Conservation (phyloP, 2,329 filamentous ascomycete species). For the Emericellopsis atlantica region DNA sequence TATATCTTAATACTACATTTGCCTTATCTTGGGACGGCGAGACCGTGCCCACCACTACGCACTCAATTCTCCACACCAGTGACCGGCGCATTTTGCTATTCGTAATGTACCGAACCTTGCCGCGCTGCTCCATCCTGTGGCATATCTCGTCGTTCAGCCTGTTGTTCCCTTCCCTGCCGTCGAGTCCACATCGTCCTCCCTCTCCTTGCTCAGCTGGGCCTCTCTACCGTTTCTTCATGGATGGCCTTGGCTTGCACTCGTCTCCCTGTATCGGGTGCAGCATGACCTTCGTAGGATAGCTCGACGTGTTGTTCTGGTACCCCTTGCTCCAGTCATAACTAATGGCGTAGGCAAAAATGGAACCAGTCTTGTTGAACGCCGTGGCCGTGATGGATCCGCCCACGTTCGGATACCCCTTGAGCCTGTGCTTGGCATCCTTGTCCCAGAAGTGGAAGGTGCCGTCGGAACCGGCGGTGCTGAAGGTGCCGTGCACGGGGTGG, state of each 20-base stretch:
- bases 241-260: constrained; percentile 50
- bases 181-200: background rate
- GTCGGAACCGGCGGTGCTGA: constrained; percentile 89
- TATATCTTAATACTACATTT: background rate
- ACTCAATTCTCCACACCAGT: too few species aligned
- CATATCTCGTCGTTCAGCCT: background rate
- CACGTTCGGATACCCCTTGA: constrained; percentile 78
- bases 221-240: constrained; percentile 43
- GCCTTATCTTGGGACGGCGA: too few species aligned
- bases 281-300: constrained; percentile 70
- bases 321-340: constrained; percentile 99
- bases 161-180: background rate
- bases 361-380: constrained; percentile 79
- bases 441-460: constrained; percentile 98
- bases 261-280: constrained; percentile 60
- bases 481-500: constrained; percentile 94
- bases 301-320: constrained; percentile 69
- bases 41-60: too few species aligned
- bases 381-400: constrained; percentile 83
- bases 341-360: constrained; percentile 77
- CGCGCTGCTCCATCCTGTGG: too few species aligned
- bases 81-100: background rate
- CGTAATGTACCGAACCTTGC: too few species aligned
- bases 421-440: constrained; percentile 76
- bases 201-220: background rate